A percentile compares a stretch with the other conserved stretches of the same genome.
Evolutionary conservation across 495 filamentous ascomycete genomes (phyloP).

Genomic region (Penicillium paradoxum): DNA sequence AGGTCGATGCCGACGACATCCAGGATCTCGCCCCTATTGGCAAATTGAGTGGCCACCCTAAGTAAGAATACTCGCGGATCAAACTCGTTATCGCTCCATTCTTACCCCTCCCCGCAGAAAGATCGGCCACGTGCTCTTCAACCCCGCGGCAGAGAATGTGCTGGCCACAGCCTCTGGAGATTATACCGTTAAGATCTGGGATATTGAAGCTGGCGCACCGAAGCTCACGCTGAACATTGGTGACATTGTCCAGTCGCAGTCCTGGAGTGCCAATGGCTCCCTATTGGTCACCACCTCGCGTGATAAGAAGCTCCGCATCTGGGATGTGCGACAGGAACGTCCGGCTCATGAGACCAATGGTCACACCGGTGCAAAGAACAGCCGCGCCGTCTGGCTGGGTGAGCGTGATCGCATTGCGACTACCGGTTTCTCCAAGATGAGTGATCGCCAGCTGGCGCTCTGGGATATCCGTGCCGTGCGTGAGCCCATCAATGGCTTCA

Average conservation of each 20-base stretch:
- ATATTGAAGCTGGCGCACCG: slow-evolving; percentile 73
- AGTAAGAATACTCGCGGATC: slow-evolving; percentile 25
- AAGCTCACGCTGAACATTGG: slow-evolving; percentile 72
- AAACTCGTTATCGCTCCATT: neutral
- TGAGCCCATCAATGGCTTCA: slow-evolving; percentile 84
- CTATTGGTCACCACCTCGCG: slow-evolving; percentile 89
- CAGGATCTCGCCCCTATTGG: slow-evolving; percentile 73
- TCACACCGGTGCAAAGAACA: slow-evolving; percentile 93
- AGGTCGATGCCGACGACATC: slow-evolving; percentile 68
- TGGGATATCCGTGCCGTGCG: slow-evolving; percentile 83
- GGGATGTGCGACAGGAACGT: slow-evolving; percentile 92
- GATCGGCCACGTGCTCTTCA: slow-evolving; percentile 95
- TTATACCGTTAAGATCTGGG: slow-evolving; percentile 93
- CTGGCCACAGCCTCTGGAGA: slow-evolving; percentile 94
- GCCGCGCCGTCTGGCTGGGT: slow-evolving; percentile 91
- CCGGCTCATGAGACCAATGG: slow-evolving; percentile 79
- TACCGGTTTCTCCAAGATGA: slow-evolving; percentile 97
- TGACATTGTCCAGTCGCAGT: slow-evolving; percentile 90
- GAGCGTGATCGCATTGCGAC: slow-evolving; percentile 92
- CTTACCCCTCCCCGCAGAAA: slow-evolving; percentile 54
- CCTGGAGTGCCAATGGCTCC: slow-evolving; percentile 90
- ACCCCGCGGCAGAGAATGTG: slow-evolving; percentile 92
- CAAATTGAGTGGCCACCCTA: slow-evolving; percentile 65
- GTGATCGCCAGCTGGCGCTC: slow-evolving; percentile 88
- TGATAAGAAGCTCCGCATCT: slow-evolving; percentile 96